These are phyloP conservation scores for Pichia ethanolica DNA, from an alignment of 805 yeast genomes.

Conservation along the genomic window DNA sequence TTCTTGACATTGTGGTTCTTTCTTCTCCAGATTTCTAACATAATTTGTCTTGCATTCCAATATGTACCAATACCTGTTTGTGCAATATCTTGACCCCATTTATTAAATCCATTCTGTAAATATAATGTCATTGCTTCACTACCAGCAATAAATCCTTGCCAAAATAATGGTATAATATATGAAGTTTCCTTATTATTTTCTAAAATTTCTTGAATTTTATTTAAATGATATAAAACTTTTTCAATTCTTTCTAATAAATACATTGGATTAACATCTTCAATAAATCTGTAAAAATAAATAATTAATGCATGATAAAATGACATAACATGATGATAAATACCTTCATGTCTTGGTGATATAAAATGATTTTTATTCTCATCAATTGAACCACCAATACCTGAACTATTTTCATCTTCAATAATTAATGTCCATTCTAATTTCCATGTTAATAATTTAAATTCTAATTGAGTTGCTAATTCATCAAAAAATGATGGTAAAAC, in stretches of 20 bases:
- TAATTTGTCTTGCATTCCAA: slow-evolving; percentile 79
- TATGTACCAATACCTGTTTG: slow-evolving; percentile 65
- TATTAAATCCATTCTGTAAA: slow-evolving; percentile 58
- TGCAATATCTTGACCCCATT: slow-evolving; percentile 65
- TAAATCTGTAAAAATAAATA: slow-evolving; percentile 63
- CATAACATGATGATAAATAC: slow-evolving; percentile 70
- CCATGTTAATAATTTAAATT: slow-evolving; percentile 55
- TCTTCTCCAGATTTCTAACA: slow-evolving; percentile 81
- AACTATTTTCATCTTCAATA: slow-evolving; percentile 20
- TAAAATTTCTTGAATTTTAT: slow-evolving; percentile 52
- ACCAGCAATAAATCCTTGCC: slow-evolving; percentile 89
- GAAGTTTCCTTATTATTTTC: slow-evolving; percentile 39
- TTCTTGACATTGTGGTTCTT: slow-evolving; percentile 49
- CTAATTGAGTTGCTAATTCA: slow-evolving; percentile 33
- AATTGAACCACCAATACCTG: neutral
- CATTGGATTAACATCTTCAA: slow-evolving; percentile 46
- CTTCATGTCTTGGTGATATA: slow-evolving; percentile 54
- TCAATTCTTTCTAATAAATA: slow-evolving; percentile 57
- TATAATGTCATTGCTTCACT: slow-evolving; percentile 59
- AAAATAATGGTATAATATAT: slow-evolving; percentile 66
- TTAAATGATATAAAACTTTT: slow-evolving; percentile 55
- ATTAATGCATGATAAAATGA: slow-evolving; percentile 68
- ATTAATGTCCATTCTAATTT: slow-evolving; percentile 63
- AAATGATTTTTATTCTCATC: slow-evolving; percentile 23
- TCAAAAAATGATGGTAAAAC: slow-evolving; percentile 30